A percentile compares a stretch with the other conserved stretches of the same genome.
Conservation (phyloP, 1,284 basidiomycete species). For the Trichosporon faecale region DNA sequence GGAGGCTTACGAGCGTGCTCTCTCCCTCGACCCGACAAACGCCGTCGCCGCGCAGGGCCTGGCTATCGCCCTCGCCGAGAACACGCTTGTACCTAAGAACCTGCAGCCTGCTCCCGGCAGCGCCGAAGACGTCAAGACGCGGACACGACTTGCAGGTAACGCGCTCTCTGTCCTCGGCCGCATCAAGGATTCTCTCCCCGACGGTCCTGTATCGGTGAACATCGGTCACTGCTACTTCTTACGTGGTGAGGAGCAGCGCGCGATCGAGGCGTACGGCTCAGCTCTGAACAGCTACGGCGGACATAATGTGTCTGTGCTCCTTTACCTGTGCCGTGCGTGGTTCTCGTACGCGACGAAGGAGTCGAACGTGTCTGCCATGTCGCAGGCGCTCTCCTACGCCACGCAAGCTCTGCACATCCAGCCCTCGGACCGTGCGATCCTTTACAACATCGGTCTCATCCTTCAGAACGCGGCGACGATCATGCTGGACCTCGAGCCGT, state of each 20-base stretch:
- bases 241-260: conserved; percentile 85
- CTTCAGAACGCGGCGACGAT: conserved; percentile 90
- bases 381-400: conserved; percentile 71
- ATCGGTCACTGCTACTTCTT: conserved; percentile 92
- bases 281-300: conserved; percentile 69
- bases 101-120: conserved; percentile 44
- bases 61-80: conserved; percentile 86
- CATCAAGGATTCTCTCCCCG: conserved; percentile 76
- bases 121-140: conserved; percentile 60
- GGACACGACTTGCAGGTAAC: conserved; percentile 70
- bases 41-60: conserved; percentile 89
- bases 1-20: conserved; percentile 85
- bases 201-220: conserved; percentile 85
- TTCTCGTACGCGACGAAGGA: conserved; percentile 87
- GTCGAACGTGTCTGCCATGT: conserved; percentile 73
- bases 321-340: conserved; percentile 84
- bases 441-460: conserved; percentile 95
- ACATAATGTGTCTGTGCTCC: conserved; percentile 67
- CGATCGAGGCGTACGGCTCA: conserved; percentile 93
- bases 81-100: conserved; percentile 62
- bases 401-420: conserved; percentile 74
- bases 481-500: conserved; percentile 66
- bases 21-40: conserved; percentile 74
- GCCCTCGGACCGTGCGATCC: conserved; percentile 77
- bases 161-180: conserved; percentile 82